A percentile compares a stretch with the other conserved stretches of the same genome.
Conservation (phyloP, 495 filamentous ascomycete species). For the Penicillium flavigenum region DNA sequence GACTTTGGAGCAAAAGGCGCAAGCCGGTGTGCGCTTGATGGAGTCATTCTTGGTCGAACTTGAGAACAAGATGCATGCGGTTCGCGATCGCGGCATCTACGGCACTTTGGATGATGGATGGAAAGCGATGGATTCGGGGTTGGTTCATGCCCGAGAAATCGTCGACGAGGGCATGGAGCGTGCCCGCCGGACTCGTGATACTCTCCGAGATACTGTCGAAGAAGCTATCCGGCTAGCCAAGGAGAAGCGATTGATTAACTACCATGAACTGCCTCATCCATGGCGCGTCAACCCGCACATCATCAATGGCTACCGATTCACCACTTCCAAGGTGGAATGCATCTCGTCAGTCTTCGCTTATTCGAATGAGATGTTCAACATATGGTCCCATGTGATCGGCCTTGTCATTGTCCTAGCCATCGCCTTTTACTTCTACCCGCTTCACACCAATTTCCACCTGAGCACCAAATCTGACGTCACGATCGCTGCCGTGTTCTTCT, state of each 20-base stretch:
- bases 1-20: conserved; percentile 87
- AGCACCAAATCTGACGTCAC: conserved; percentile 85
- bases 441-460: conserved; percentile 76
- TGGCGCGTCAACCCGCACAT: conserved; percentile 98
- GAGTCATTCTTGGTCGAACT: conserved; percentile 81
- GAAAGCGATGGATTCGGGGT: conserved; percentile 68
- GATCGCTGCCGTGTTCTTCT: conserved; percentile 93
- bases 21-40: conserved; percentile 80
- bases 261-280: conserved; percentile 84
- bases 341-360: conserved; percentile 76
- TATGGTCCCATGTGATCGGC: conserved; percentile 93
- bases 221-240: conserved; percentile 73
- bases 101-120: conserved; percentile 65
- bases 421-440: conserved; percentile 96
- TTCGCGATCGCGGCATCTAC: conserved; percentile 60
- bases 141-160: conserved; percentile 73
- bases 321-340: conserved; percentile 81
- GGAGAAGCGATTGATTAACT: conserved; percentile 79
- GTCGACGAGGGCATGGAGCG: conserved; percentile 83
- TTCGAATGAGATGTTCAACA: conserved; percentile 95
- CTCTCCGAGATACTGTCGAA: conserved; percentile 76
- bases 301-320: conserved; percentile 86
- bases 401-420: conserved; percentile 82
- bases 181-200: conserved; percentile 73
- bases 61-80: conserved; percentile 75